Evolutionary conservation across 768 basidiomycete genomes (phyloP), one percentile per base, ranked within the genome.

Genomic region (Leccinum obscurum): DNA sequence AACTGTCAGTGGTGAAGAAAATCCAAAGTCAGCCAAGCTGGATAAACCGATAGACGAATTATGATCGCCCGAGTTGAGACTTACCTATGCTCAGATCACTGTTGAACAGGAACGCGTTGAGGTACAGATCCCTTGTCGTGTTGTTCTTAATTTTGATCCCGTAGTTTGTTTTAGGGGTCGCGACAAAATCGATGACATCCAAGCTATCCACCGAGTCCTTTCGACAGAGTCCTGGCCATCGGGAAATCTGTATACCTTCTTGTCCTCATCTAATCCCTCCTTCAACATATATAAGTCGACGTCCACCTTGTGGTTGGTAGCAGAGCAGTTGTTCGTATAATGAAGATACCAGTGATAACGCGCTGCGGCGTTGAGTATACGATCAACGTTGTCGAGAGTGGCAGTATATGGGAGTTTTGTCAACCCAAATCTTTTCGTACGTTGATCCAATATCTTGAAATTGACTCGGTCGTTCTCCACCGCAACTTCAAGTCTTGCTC

Each of bases 21-120:
- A 20, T n/a, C 5, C 5, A 20, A 2, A 13, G n/a, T 66, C 30
- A 58, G 5, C 32, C 1, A 24, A 7, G 41, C 6, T 35, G 28
- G 24, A 56, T 4, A 3, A 35, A 28, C 5, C 14, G 48, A 4
- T 32, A 24, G 28, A 56, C 3, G 5, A 35, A 28, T 4, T 1
- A 30, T 20, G 3, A 44, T 2, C 4, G 28, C 1, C 14, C 4
- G 8, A 6, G 22, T 30, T 13, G n/a, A 24, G 22, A 30, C 55
- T 48, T 70, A 75, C 76, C 67, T 53, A 80, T 77, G 2, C 70
- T 68, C 41, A 78, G 59, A 55, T 75, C 73, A 20, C 68, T 71
- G 6, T 81, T 79, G 54, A 81, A 81, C 55, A 78, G 76, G 63
- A 79, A 78, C 5, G 78, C 68, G 26, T 77, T 77, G n/a, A 77